Conservation (phyloP, 805 yeast genomes). For the Schizosaccharomyces cryophilus region DNA sequence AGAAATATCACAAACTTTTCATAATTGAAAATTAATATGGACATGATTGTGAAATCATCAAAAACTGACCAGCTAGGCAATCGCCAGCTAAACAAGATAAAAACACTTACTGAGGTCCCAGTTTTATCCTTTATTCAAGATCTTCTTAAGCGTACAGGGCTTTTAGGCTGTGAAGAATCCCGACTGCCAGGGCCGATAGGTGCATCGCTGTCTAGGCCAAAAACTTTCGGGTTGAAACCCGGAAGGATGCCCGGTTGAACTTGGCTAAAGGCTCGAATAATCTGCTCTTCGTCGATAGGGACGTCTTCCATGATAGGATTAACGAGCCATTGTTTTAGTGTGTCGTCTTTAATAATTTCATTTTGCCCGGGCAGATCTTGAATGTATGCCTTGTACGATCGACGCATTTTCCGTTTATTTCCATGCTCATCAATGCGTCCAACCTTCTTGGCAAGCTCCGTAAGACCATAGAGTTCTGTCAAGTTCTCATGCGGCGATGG, state of each 20-base stretch:
- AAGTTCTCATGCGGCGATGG: neutral
- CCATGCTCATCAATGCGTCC: conserved; percentile 1
- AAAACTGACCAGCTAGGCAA: no score
- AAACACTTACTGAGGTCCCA: neutral
- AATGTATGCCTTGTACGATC: conserved; percentile 1
- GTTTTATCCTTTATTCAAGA: neutral
- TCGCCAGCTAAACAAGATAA: neutral
- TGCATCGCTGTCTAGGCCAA: neutral
- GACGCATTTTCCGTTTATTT: conserved; percentile 1
- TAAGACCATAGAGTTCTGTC: neutral
- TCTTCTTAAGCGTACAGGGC: neutral
- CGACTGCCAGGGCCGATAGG: neutral
- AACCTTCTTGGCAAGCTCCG: neutral
- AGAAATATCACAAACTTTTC: no score
- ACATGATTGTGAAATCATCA: no score
- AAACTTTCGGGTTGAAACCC: neutral
- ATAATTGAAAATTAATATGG: no score
- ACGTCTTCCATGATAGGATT: neutral
- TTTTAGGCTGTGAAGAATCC: neutral
- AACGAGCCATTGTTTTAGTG: neutral
- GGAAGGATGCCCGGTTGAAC: neutral
- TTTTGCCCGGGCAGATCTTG: neutral
- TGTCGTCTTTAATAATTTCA: neutral
- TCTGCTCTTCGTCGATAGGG: neutral
- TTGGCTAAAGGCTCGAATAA: neutral